Evolutionary conservation across 805 yeast genomes (phyloP), one percentile per base, ranked within the genome.

Genomic region (Candida germanica): DNA sequence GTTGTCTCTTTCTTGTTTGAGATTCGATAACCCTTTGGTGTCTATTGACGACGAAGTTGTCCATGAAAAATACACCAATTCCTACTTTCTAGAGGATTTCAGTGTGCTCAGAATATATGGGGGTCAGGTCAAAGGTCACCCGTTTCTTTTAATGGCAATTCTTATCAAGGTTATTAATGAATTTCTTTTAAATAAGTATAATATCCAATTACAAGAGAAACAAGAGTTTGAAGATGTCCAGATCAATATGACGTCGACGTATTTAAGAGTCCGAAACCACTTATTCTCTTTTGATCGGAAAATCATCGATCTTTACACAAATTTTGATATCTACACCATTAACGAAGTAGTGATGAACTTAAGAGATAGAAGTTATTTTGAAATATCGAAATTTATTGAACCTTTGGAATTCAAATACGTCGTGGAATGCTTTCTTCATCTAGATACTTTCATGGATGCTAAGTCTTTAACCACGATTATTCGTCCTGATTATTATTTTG

Each of bases 31-130:
- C 26, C 44, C 39, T 2, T 23, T 38, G 18, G 29, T 43, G 3
- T 28, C 38, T 3, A 12, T 6, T 6, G 18, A 34, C 4, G 26
- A 18, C 13, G 16, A 12, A 13, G 34, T 26, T 6, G 42, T 34
- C 14, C 26, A 22, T 28, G 40, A 31, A 11, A 35, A 40, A 12
- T 43, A 40, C 17, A 11, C 18, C 14, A 20, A 29, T 13, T 11
- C 25, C 3, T 29, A 26, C 22, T 43, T 19, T 15, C 14, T 40
- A 2, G 60, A 56, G 38, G 59, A 56, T 40, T 49, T 45, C 24
- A 48, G 49, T 32, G 37, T 57, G 11, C 25, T 54, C 8, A 32
- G 54, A 22, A 29, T 57, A 2, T 57, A 56, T 33, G 23, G 53
- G n/a, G 49, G 51, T 16, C 37, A 44, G 17, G 42, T 43, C 9